Percentiles rank a stretch among this genome's conserved stretches.
These are phyloP conservation scores for Zygosaccharomyces pseudorouxii DNA, from an alignment of 805 yeast genomes.

Conservation along the genomic window DNA sequence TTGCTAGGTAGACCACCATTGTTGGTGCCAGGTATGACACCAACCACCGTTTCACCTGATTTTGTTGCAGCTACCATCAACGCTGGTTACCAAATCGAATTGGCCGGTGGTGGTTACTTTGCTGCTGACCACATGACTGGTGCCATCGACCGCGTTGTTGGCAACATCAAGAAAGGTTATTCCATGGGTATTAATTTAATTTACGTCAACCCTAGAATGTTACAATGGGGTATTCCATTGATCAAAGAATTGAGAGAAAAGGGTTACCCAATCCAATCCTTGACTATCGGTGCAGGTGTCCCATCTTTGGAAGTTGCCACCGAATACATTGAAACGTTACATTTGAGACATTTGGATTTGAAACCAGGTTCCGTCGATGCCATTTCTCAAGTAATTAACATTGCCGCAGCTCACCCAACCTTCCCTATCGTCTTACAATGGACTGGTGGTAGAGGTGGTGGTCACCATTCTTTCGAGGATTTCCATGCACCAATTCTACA, in stretches of 20 bases:
- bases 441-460: slow-evolving; percentile 99
- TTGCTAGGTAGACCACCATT: slow-evolving; percentile 92
- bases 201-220: slow-evolving; percentile 94
- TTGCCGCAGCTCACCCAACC: slow-evolving; percentile 91
- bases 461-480: slow-evolving; percentile 98
- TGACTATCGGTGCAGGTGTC: slow-evolving; percentile 99
- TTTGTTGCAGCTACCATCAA: slow-evolving; percentile 91
- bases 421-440: slow-evolving; percentile 98
- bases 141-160: slow-evolving; percentile 73
- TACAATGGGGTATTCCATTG: slow-evolving; percentile 98
- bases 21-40: slow-evolving; percentile 99
- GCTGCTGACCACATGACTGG: slow-evolving; percentile 59
- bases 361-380: slow-evolving; percentile 98
- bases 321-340: slow-evolving; percentile 90
- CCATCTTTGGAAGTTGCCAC: slow-evolving; percentile 96
- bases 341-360: slow-evolving; percentile 88
- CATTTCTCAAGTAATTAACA: slow-evolving; percentile 75
- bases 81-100: slow-evolving; percentile 95
- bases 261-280: slow-evolving; percentile 93
- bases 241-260: slow-evolving; percentile 80
- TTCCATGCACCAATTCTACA: slow-evolving; percentile 96
- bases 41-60: slow-evolving; percentile 91
- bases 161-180: slow-evolving; percentile 70
- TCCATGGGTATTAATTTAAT: slow-evolving; percentile 90
- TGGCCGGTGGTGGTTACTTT: slow-evolving; percentile 99